Percentiles rank a stretch among this genome's conserved stretches.
Conservation (phyloP, 1,284 basidiomycete species). For the Ganoderma lucidum region DNA sequence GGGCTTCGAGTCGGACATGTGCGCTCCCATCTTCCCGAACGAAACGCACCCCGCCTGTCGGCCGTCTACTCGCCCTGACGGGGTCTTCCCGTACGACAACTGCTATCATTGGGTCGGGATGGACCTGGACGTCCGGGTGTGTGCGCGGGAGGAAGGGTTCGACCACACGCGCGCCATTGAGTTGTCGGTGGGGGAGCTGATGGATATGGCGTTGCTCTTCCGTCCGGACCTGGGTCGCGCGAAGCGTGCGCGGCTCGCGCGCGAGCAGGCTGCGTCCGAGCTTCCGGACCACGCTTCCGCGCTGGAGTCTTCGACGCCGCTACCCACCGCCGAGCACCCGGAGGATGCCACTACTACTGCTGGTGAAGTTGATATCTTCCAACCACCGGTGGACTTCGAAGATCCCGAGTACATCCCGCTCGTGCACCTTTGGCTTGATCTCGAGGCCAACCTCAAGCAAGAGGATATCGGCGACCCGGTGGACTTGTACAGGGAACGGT, state of each 20-base stretch:
- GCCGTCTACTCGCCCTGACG: neutral
- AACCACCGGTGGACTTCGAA: neutral
- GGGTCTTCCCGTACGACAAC: conserved; percentile 18
- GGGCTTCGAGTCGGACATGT: conserved; percentile 13
- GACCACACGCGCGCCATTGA: neutral
- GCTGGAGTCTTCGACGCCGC: neutral
- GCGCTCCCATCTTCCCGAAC: conserved; percentile 19
- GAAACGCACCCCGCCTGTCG: conserved; percentile 5
- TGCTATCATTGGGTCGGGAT: conserved; percentile 19
- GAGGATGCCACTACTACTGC: neutral
- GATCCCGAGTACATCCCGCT: conserved; percentile 5
- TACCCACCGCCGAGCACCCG: neutral
- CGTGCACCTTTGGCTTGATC: conserved; percentile 15
- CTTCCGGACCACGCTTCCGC: neutral
- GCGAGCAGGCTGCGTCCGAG: neutral
- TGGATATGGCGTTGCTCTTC: neutral
- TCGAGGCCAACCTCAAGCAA: conserved; percentile 4
- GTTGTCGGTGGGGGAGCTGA: neutral
- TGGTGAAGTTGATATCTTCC: neutral
- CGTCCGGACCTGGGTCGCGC: neutral
- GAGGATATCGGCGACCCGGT: conserved; percentile 1
- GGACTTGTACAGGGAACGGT: neutral
- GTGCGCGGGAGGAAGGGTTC: neutral
- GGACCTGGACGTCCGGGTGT: conserved; percentile 3
- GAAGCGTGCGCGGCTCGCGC: neutral